Conservation (phyloP, 202 grass and related monocot species). For the Alloteropsis angusta region DNA sequence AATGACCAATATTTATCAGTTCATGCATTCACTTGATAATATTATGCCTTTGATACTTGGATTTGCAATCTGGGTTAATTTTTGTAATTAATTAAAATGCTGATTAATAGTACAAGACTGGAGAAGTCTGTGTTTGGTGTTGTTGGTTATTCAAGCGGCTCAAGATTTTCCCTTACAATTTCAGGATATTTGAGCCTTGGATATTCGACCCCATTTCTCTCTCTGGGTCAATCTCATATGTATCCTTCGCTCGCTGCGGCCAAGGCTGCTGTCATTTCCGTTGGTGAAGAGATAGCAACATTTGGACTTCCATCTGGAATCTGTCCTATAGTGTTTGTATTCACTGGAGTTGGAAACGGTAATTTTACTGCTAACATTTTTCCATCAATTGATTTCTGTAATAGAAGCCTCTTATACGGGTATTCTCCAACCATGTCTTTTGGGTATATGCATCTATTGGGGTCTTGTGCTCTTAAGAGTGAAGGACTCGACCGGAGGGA, state of each 20-base stretch:
- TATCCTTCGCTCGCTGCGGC: conserved; percentile 90
- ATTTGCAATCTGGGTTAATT: not conserved
- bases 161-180: conserved; percentile 24
- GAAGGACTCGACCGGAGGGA: too few species aligned
- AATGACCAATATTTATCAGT: not conserved
- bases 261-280: conserved; percentile 70
- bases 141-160: conserved; percentile 7
- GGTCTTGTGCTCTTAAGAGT: not conserved
- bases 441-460: not conserved
- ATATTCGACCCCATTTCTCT: conserved; percentile 91
- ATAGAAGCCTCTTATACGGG: not conserved
- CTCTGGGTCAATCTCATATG: conserved; percentile 92
- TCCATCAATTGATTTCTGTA: not conserved
- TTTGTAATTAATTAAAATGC: not conserved
- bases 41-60: not conserved
- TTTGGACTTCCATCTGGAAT: conserved; percentile 79
- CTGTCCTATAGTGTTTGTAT: conserved; percentile 75
- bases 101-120: not conserved
- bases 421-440: not conserved
- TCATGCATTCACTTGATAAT: not conserved
- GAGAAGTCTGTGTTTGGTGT: not conserved
- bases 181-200: conserved; percentile 90
- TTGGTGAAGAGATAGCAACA: conserved; percentile 96
- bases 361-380: not conserved
- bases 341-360: conserved; percentile 99